phyloP scores from a whole-genome alignment of 257 asterid species.

The Striga asiatica region DNA sequence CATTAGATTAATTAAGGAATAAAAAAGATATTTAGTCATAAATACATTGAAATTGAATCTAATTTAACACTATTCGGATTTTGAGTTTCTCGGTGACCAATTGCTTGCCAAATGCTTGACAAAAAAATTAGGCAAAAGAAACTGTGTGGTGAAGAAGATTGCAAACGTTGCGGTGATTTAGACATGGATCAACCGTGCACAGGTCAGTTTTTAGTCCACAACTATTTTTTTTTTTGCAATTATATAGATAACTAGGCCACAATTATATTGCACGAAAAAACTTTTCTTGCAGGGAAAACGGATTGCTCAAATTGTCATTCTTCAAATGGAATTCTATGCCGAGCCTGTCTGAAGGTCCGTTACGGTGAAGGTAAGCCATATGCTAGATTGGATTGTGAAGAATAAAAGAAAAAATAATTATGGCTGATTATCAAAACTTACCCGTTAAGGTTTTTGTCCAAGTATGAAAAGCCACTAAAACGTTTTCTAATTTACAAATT shows the following conservation, averaged over 20 bases:
- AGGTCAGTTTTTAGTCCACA: constrained; percentile 26
- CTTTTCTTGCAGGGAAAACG: constrained; percentile 56
- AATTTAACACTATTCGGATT: too few species aligned
- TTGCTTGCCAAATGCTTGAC: too few species aligned
- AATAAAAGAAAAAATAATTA: too few species aligned
- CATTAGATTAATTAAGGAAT: too few species aligned
- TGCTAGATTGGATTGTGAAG: background rate
- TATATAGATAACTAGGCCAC: too few species aligned
- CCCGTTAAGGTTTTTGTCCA: too few species aligned
- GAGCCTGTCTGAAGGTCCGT: constrained; percentile 73
- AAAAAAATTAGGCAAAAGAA: constrained; percentile 90
- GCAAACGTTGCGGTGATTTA: constrained; percentile 60
- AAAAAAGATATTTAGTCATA: too few species aligned
- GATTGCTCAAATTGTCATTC: constrained; percentile 81
- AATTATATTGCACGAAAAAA: background rate
- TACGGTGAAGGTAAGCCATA: constrained; percentile 80
- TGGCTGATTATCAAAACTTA: too few species aligned
- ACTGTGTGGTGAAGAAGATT: constrained; percentile 84
- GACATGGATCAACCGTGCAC: constrained; percentile 59
- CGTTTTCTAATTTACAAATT: background rate
- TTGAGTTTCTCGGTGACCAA: too few species aligned
- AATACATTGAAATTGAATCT: too few species aligned
- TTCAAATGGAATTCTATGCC: constrained; percentile 57
- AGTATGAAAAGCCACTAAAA: too few species aligned
- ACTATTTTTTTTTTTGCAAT: too few species aligned